Conservation (phyloP, 768 basidiomycete species). For the Suillus cothurnatus region DNA sequence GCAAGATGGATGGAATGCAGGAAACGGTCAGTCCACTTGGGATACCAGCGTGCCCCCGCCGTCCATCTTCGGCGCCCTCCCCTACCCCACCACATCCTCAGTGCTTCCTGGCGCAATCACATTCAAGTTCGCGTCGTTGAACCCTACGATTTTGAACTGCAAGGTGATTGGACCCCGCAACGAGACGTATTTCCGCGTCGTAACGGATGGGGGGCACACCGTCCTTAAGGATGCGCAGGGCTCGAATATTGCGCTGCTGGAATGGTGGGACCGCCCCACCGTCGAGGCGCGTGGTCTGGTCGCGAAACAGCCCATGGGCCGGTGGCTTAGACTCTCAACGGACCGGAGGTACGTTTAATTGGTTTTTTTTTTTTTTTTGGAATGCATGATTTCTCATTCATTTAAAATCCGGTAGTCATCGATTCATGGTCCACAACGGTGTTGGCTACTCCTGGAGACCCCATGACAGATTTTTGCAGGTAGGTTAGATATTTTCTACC, state of each 20-base stretch:
- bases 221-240: conserved; percentile 51
- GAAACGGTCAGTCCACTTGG: conserved; percentile 18
- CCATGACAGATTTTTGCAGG: conserved; percentile 52
- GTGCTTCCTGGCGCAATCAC: conserved; percentile 38
- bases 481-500: conserved; percentile 32
- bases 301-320: conserved; percentile 48
- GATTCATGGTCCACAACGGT: conserved; percentile 55
- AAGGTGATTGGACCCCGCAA: conserved; percentile 51
- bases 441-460: conserved; percentile 59
- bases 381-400: not conserved
- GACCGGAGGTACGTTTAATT: conserved; percentile 44
- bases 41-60: conserved; percentile 34
- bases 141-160: conserved; percentile 56
- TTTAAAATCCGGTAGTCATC: conserved; percentile 30
- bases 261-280: conserved; percentile 51
- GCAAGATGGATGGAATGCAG: conserved; percentile 22
- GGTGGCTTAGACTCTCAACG: conserved; percentile 56
- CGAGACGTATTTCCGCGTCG: conserved; percentile 50
- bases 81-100: conserved; percentile 45
- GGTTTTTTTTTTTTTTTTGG: not conserved
- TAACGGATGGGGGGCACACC: conserved; percentile 56
- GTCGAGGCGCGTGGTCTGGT: conserved; percentile 58
- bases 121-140: conserved; percentile 54
- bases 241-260: conserved; percentile 53
- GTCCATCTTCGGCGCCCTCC: conserved; percentile 66